Percentiles rank a stretch among this genome's conserved stretches.
Evolutionary conservation across 2,329 filamentous ascomycete species (phyloP).

Genomic region (Diplodia corticola): DNA sequence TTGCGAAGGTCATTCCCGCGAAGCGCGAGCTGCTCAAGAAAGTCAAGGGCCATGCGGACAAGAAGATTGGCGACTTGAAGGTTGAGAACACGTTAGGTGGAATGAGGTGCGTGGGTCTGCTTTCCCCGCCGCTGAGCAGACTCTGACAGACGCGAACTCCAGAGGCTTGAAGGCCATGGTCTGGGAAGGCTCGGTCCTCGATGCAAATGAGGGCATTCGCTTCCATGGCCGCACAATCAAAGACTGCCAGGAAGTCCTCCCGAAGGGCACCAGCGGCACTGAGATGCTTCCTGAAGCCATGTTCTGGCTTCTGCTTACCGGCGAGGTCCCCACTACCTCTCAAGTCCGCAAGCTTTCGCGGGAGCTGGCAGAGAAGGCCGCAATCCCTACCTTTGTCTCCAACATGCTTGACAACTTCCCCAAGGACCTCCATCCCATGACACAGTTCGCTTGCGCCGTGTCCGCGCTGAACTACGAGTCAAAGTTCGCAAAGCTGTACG

Average conservation of each 20-base stretch:
- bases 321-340: constrained; percentile 77
- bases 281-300: constrained; percentile 99
- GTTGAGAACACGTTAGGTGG: constrained; percentile 92
- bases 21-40: constrained; percentile 93
- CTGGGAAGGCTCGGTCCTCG: constrained; percentile 96
- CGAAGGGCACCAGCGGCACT: constrained; percentile 86
- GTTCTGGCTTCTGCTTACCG: constrained; percentile 98
- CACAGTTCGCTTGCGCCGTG: constrained; percentile 92
- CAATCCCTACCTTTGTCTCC: constrained; percentile 78
- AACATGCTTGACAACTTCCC: constrained; percentile 91
- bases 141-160: constrained; percentile 2
- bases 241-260: constrained; percentile 90
- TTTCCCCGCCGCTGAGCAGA: background rate
- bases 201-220: constrained; percentile 94
- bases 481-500: constrained; percentile 90
- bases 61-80: constrained; percentile 88
- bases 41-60: constrained; percentile 81
- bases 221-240: constrained; percentile 98
- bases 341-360: constrained; percentile 83
- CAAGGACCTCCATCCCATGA: constrained; percentile 93
- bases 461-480: constrained; percentile 95
- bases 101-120: constrained; percentile 64
- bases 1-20: constrained; percentile 80
- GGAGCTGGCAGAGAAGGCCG: constrained; percentile 82
- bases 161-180: constrained; percentile 94